Base-by-base conservation (phyloP, 768 basidiomycete species). In the Macrocybe gigantea region DNA sequence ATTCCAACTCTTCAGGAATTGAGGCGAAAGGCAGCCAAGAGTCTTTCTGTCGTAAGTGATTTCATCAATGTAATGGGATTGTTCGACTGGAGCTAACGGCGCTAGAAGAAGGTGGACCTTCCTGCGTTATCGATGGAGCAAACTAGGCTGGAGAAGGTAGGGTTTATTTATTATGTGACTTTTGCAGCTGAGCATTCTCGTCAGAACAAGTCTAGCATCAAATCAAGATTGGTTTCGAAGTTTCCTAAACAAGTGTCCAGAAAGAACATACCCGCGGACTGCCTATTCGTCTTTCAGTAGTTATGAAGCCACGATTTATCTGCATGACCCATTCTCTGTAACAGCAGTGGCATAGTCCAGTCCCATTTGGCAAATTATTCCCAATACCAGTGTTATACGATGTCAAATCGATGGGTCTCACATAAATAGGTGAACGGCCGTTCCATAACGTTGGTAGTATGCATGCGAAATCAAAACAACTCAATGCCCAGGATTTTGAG, bases 181-280 rank as follows among this genome's bases (percentile, higher is more conserved):
- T 22, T 4, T 22, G 1, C 22, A 22, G 22, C 22, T 22, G 22
- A 22, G 22, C 22, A 22, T 22, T 22, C 4, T 22, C 22, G 22
- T 22, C 22, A 22, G 22, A 22, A 22, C 22, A 38, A 38, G 11
- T 4, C 14, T 11, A 38, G 36, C 36, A 10, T 53, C 39, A 33
- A 33, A 31, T 22, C 52, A 45, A 29, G 45, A 45, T 40, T 49
- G 31, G 13, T 34, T 8, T 40, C 35, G 14, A 56, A 51, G 44
- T 53, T 56, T 22, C 33, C 53, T 33, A 51, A 56, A 44, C 36
- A 53, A 41, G 52, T 51, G 15, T 56, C 55, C 14, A 29, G 41
- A 22, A 53, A 53, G 49, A 53, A 51, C 31, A 31, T 53, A 15
- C 52, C 54, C 31, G 39, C 43, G 41, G 35, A 53, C 33, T 56